Percentiles rank a stretch among this genome's conserved stretches.
phyloP scores from a whole-genome alignment of 2,329 filamentous ascomycete species.

The Davidsoniella australis region DNA sequence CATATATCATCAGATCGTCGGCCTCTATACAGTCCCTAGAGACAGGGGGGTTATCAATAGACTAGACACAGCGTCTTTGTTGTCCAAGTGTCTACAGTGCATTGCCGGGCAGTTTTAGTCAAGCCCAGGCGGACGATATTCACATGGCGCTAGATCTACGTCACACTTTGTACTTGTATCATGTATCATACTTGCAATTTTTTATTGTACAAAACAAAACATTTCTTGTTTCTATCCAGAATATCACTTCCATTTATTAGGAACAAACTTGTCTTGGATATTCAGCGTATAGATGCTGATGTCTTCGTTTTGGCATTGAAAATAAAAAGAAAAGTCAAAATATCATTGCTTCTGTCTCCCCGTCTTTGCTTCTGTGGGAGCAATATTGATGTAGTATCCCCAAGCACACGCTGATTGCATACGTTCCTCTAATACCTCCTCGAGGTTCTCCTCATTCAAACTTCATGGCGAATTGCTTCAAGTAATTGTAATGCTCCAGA shows the following conservation, averaged over 20 bases:
- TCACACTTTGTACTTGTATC: slow-evolving; percentile 12
- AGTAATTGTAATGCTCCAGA: slow-evolving; percentile 59
- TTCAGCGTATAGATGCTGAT: background rate
- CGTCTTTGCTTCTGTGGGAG: too few species aligned
- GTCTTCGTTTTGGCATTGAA: too few species aligned
- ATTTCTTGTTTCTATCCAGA: background rate
- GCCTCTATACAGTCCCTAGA: too few species aligned
- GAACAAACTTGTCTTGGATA: background rate
- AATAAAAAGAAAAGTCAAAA: too few species aligned
- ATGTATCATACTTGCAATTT: slow-evolving; percentile 11
- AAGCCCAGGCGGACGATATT: too few species aligned
- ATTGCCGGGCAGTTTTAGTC: background rate
- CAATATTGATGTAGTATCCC: too few species aligned
- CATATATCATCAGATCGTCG: too few species aligned
- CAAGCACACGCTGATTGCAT: too few species aligned
- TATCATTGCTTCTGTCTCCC: too few species aligned
- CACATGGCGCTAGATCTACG: slow-evolving; percentile 1
- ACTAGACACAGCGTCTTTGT: background rate
- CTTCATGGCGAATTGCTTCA: slow-evolving; percentile 60
- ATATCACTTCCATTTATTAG: background rate
- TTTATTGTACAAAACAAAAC: slow-evolving; percentile 1
- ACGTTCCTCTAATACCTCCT: too few species aligned
- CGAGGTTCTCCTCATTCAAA: slow-evolving; percentile 21
- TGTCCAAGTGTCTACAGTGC: background rate
- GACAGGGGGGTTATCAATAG: too few species aligned